Percentiles rank a stretch among this genome's conserved stretches.
phyloP scores from a whole-genome alignment of 2,329 filamentous ascomycete genomes.

The Sclerotinia nivalis region DNA sequence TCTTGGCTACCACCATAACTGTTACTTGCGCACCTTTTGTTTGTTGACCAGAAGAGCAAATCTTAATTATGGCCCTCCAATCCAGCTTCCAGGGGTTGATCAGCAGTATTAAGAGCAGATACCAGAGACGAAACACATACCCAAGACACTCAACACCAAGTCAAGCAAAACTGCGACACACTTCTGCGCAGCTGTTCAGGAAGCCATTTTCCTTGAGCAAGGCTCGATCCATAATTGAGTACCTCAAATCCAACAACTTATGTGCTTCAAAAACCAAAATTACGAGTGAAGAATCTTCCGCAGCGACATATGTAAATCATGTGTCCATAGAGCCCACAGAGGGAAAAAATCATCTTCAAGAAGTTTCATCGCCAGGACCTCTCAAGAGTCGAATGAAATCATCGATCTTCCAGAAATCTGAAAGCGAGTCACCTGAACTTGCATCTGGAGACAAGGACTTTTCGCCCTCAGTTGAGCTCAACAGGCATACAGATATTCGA shows the following conservation, averaged over 20 bases:
- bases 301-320: neutral
- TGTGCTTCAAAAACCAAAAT: neutral
- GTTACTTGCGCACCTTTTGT: too few relatives aligned
- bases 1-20: neutral
- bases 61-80: neutral
- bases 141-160: neutral
- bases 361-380: neutral
- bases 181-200: rapidly evolving
- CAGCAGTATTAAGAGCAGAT: neutral
- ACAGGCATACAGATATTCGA: neutral
- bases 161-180: neutral
- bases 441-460: neutral
- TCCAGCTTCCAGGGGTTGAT: neutral
- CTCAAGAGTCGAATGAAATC: too few relatives aligned
- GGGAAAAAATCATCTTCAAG: neutral
- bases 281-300: neutral
- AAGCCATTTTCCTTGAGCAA: neutral
- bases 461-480: neutral
- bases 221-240: neutral
- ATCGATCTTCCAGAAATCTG: neutral
- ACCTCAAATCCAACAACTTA: neutral
- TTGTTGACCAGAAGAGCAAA: neutral
- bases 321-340: too few relatives aligned
- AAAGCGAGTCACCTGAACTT: neutral
- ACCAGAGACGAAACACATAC: neutral